A percentile compares a stretch with the other conserved stretches of the same genome.
Conservation (phyloP, 2,329 filamentous ascomycete genomes). For the Daldinia eschscholtzii region DNA sequence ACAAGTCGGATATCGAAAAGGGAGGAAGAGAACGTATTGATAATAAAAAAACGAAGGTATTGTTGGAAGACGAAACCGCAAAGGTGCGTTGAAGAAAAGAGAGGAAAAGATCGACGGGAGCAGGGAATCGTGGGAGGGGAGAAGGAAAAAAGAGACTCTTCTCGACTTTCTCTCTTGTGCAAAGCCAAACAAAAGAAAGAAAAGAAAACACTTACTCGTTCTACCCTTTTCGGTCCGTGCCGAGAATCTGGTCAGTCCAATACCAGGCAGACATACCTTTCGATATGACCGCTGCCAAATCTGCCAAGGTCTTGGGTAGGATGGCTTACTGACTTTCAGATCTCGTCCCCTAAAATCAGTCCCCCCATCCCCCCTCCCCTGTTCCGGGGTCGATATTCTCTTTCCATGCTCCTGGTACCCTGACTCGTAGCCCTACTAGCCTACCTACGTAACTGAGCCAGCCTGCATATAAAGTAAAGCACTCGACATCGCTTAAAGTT, state of each 20-base stretch:
- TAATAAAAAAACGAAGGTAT: constrained; percentile 7
- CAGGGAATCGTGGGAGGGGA: constrained; percentile 14
- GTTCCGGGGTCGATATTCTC: constrained; percentile 16
- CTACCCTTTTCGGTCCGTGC: constrained; percentile 37
- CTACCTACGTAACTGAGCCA: neutral
- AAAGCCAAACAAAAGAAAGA: neutral
- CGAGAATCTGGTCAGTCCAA: constrained; percentile 35
- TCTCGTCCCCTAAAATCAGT: constrained; percentile 33
- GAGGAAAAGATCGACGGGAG: constrained; percentile 24
- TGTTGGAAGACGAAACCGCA: neutral
- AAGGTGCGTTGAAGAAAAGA: neutral
- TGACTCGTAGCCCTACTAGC: constrained; percentile 8
- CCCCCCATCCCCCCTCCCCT: neutral
- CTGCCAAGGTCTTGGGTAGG: constrained; percentile 43
- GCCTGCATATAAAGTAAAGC: neutral
- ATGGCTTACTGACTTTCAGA: constrained; percentile 21
- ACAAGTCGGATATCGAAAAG: neutral
- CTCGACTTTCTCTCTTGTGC: constrained; percentile 18
- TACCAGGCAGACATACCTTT: constrained; percentile 19
- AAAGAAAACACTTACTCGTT: constrained; percentile 15
- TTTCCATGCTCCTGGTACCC: neutral
- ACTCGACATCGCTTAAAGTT: neutral
- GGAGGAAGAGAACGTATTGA: constrained; percentile 1
- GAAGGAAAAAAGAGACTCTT: constrained; percentile 14
- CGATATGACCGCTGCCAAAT: constrained; percentile 34